These are phyloP conservation scores for Fomitopsis pulvina DNA, from an alignment of 768 basidiomycete genomes.

Conservation along the genomic window DNA sequence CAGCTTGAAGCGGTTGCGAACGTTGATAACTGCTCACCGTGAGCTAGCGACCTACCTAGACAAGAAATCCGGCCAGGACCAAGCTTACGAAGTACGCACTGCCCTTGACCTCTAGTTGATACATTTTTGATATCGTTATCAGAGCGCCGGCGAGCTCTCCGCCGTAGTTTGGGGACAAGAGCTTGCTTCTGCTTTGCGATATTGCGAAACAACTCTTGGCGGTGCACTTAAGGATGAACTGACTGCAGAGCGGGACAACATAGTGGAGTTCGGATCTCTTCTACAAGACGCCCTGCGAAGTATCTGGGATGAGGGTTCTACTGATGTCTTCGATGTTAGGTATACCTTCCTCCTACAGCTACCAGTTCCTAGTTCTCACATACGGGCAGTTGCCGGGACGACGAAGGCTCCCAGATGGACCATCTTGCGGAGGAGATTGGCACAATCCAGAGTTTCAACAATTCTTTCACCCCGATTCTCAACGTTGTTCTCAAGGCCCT, in stretches of 20 bases:
- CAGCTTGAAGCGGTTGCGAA: constrained; percentile 47
- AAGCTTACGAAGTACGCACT: constrained; percentile 66
- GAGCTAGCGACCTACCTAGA: constrained; percentile 61
- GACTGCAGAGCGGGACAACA: constrained; percentile 22
- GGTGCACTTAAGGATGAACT: constrained; percentile 34
- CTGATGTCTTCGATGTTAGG: constrained; percentile 82
- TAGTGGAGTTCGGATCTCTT: constrained; percentile 45
- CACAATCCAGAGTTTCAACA: constrained; percentile 65
- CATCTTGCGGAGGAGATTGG: constrained; percentile 70
- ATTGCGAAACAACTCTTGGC: constrained; percentile 44
- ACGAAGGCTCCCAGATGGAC: constrained; percentile 65
- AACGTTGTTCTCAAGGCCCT: constrained; percentile 72
- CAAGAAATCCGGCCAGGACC: constrained; percentile 71
- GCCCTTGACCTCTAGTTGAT: neutral
- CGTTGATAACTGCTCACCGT: constrained; percentile 54
- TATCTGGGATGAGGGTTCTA: constrained; percentile 64
- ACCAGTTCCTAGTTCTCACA: neutral
- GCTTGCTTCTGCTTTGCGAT: constrained; percentile 60
- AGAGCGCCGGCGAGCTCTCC: constrained; percentile 83
- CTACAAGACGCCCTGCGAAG: constrained; percentile 59
- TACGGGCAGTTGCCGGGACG: constrained; percentile 48
- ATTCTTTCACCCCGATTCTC: constrained; percentile 80
- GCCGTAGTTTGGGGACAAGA: constrained; percentile 81
- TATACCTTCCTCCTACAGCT: constrained; percentile 26
- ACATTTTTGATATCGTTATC: constrained; percentile 3